Evolutionary conservation across 1,139 yeast species (phyloP).

Genomic region (Magnusiomyces magnusii): DNA sequence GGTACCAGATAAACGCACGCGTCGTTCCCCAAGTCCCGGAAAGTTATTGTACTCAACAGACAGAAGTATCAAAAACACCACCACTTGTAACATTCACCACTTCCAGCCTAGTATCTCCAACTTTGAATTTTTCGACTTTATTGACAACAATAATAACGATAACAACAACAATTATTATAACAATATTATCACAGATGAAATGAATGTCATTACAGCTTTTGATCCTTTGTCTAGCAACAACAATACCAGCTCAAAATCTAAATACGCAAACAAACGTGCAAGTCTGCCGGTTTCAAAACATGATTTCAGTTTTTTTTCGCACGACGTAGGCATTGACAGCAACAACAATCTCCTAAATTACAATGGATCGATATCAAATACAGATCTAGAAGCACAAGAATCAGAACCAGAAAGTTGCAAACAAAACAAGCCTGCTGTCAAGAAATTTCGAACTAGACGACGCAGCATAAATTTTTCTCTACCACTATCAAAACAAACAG

Average conservation of each 20-base stretch:
- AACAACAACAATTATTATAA: not conserved
- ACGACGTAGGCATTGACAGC: not conserved
- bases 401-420: not conserved
- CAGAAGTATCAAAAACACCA: not conserved
- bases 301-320: not conserved
- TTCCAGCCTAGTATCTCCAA: not conserved
- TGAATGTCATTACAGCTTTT: not conserved
- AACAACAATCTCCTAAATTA: not conserved
- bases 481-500: not conserved
- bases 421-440: not conserved
- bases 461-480: not conserved
- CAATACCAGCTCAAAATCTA: not conserved
- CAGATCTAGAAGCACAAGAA: not conserved
- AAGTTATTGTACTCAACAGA: not conserved
- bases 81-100: not conserved
- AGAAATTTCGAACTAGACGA: not conserved
- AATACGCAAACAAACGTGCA: not conserved
- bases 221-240: not conserved
- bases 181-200: not conserved
- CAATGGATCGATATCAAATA: not conserved
- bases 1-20: not conserved
- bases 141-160: not conserved
- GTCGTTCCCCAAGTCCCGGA: not conserved
- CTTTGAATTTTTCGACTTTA: not conserved
- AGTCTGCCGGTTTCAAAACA: not conserved